Evolutionary conservation across 805 yeast genomes (phyloP), one percentile per base, ranked within the genome.

Genomic region (Yamadazyma nakazawae): DNA sequence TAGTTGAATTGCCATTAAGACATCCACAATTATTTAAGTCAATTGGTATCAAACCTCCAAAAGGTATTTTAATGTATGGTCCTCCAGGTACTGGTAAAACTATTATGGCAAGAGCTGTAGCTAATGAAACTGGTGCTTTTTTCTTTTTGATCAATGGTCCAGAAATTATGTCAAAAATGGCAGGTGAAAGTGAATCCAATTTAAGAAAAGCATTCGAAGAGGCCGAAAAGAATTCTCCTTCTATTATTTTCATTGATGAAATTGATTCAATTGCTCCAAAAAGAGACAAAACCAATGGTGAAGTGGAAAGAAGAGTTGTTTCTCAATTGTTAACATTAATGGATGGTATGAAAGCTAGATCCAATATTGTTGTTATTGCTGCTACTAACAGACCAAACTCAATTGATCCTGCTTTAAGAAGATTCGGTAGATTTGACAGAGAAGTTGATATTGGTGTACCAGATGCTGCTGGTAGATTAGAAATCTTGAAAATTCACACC

Each of bases 41-140:
- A 34, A 92, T 94, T 62, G 99, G 99, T 80, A 94, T 94, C 66
- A 94, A 94, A 69, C 99, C 99, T 37, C 99, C 99, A 55, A 88
- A 89, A 69, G 99, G 99, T 76, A 90, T 94, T 51, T 80, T 94
- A 63, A 88, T 88, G 96, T 94, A 87, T 67, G 99, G 99, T 63
- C 99, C 99, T 42, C 99, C 99, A 30, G 99, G 99, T 81, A 94
- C 99, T 13, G 99, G 99, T 87, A 94, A 94, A 73, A 94, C 99
- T 28, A 78, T 94, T 57, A 90, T 94, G 96, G 99, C 99, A 1
- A 84, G 99, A 67, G 99, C 99, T n/a, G 99, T 94, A 44, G 99
- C 99, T 40, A 94, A 94, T 61, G 99, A 94, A 72, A 94, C 99
- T 19, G 99, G 99, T 63, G 99, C 99, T 1, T 94, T 94, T 68